phyloP scores from a whole-genome alignment of 148 eudicot genomes.

The Cornus suecica region DNA sequence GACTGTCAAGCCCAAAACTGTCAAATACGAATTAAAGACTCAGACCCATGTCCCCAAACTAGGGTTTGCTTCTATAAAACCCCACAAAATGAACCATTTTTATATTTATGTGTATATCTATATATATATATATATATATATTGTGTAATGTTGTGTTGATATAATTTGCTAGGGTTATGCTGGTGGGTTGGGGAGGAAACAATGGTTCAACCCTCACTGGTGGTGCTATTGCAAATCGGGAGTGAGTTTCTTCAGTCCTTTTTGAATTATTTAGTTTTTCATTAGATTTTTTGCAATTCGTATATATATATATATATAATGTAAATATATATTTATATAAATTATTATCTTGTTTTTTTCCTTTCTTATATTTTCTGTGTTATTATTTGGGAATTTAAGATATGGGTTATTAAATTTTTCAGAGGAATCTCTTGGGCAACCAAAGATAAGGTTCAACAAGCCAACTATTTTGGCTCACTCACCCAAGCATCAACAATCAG shows the following conservation, averaged over 20 bases:
- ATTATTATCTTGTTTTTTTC: no score
- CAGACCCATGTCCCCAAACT: conserved; percentile 77
- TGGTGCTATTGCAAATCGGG: conserved; percentile 90
- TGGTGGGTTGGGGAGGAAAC: conserved; percentile 99
- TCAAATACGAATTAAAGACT: conserved; percentile 83
- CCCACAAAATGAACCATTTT: background rate
- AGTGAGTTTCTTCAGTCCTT: conserved; percentile 45
- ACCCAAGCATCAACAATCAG: conserved; percentile 94
- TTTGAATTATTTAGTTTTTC: background rate
- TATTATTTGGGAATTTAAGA: background rate
- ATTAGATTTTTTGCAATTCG: background rate
- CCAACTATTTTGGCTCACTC: conserved; percentile 90
- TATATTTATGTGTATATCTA: background rate
- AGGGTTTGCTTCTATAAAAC: conserved; percentile 38
- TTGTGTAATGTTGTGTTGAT: background rate
- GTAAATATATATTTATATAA: no score
- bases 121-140: background rate
- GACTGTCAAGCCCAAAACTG: conserved; percentile 88
- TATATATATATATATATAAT: no score
- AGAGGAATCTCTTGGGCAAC: conserved; percentile 99
- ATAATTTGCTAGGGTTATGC: conserved; percentile 79
- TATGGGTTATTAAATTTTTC: conserved; percentile 14
- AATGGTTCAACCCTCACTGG: conserved; percentile 92
- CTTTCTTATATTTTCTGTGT: background rate
- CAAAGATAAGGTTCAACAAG: conserved; percentile 89